Base-by-base conservation (phyloP, 495 filamentous ascomycete species). In the Pyrenula aspistea region DNA sequence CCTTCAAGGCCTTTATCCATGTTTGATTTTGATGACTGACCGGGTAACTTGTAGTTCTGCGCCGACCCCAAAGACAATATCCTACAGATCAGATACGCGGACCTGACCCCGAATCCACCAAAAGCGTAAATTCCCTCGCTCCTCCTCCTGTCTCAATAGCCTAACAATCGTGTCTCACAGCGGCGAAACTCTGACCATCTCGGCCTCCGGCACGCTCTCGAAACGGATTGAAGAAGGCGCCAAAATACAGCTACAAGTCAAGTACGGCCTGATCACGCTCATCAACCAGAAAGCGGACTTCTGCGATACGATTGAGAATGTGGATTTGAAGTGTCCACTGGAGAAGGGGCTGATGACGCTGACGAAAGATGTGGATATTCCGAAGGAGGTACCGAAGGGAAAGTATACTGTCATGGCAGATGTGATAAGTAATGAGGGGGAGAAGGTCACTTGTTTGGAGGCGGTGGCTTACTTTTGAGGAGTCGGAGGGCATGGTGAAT, bases 301-400 rank as follows among this genome's bases (percentile, higher is more conserved):
- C 12, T 99, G 93, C 72, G 86, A 96, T 21, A 81, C 95, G 69
- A 81, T 95, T 57, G 70, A 78, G 62, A 89, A 95, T 54, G 88
- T 96, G 12, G 91, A 96, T 61, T 75, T 96, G 51, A 71, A 88
- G 57, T 99, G 93, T 69, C 93, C 93, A 53, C 77, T 99, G 56
- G 73, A 89, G 68, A 78, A 84, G 69, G 93, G 91, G 51, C 70
- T 81, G 22, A 76, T 88, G 61, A 68, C 68, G 21, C 70, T 99
- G 63, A 82, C 70, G 51, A 96, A 97, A 76, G 69, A 84, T 22
- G 86, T 97, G 25, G 82, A 93, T 4, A 70, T 99, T 59, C 93
- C 93, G 54, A 84, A 81, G 61, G 78, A 91, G 70, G 89, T 99
- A 59, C 93, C 93, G 62, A 87, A 96, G 91, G 93, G 93, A 66